Percentiles rank a stretch among this genome's conserved stretches.
phyloP scores from a whole-genome alignment of 192 early-diverging fungal genomes.

The Piromyces sp. region DNA sequence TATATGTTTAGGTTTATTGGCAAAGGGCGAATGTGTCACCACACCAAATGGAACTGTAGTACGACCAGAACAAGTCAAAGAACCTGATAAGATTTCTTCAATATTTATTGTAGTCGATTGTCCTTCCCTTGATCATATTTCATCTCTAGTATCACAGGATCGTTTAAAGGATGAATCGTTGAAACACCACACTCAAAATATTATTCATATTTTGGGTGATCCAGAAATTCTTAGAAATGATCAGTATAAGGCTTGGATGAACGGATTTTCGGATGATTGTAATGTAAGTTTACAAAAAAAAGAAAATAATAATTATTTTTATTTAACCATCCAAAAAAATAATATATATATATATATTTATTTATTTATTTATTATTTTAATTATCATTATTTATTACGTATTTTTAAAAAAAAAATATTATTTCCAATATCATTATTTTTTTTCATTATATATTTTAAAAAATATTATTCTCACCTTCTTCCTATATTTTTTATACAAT shows the following conservation, averaged over 20 bases:
- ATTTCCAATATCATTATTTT: no score
- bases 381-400: no score
- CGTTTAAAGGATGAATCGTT: neutral
- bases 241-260: neutral
- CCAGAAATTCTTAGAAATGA: neutral
- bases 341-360: no score
- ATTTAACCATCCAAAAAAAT: no score
- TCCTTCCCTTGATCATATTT: neutral
- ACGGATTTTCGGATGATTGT: neutral
- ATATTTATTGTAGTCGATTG: neutral
- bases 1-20: neutral
- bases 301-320: no score
- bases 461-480: no score
- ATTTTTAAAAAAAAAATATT: no score
- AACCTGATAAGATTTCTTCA: neutral
- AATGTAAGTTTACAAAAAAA: neutral
- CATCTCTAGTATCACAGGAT: neutral
- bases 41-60: neutral
- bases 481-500: no score
- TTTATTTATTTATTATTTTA: no score
- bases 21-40: neutral
- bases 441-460: no score
- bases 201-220: neutral
- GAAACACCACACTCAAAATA: neutral
- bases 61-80: neutral